Evolutionary conservation across 2,329 filamentous ascomycete genomes (phyloP).

Genomic region (Trichoderma sp.): DNA sequence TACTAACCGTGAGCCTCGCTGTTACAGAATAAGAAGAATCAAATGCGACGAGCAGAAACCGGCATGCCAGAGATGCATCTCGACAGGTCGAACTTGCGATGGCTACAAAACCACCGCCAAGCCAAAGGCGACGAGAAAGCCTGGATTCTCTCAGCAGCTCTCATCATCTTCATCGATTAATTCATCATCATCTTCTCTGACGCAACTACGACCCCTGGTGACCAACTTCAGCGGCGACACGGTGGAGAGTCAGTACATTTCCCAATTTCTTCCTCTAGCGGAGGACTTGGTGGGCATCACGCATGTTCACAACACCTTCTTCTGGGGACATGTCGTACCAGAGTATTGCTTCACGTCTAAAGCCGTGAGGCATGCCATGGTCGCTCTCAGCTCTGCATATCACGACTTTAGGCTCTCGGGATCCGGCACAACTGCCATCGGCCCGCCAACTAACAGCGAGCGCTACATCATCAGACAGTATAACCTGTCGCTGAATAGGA

Average conservation of each 20-base stretch:
- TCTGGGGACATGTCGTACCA: slow-evolving; percentile 33
- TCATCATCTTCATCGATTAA: slow-evolving; percentile 6
- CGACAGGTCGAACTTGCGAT: slow-evolving; percentile 35
- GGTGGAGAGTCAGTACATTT: slow-evolving; percentile 36
- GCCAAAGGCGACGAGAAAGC: slow-evolving; percentile 7
- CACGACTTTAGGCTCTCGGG: slow-evolving; percentile 25
- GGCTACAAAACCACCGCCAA: slow-evolving; percentile 32
- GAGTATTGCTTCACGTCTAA: slow-evolving; percentile 31
- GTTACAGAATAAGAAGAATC: slow-evolving; percentile 33
- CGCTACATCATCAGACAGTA: slow-evolving; percentile 40
- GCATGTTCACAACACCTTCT: slow-evolving; percentile 29
- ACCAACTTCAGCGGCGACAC: slow-evolving; percentile 37
- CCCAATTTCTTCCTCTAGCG: slow-evolving; percentile 33
- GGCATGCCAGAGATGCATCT: slow-evolving; percentile 34
- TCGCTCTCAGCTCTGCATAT: slow-evolving; percentile 35
- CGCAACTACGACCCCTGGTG: slow-evolving; percentile 31
- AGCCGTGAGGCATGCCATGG: slow-evolving; percentile 34
- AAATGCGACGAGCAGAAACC: slow-evolving; percentile 38
- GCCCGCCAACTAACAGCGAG: slow-evolving; percentile 30
- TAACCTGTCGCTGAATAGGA: slow-evolving; percentile 35
- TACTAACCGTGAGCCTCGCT: not conserved
- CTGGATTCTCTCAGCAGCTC: slow-evolving; percentile 12
- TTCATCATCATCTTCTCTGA: not conserved
- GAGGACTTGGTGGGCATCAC: slow-evolving; percentile 31
- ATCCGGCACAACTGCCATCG: slow-evolving; percentile 16